Conservation (phyloP, 169 alveolate species). For the Amoebophrya sp. region DNA sequence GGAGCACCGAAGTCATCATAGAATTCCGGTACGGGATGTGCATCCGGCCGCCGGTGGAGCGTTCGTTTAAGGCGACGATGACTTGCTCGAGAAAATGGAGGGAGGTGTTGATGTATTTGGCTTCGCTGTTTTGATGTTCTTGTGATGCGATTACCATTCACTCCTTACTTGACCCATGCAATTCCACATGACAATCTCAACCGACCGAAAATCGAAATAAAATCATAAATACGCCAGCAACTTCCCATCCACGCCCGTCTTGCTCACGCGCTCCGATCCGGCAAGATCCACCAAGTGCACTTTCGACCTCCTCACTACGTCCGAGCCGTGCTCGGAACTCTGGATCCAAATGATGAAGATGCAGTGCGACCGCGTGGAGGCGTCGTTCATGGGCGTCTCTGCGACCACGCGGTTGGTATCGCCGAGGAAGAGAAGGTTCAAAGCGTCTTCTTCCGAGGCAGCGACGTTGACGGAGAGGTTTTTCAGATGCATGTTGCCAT, state of each 20-base stretch:
- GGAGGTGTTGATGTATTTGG: conserved; percentile 44
- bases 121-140: background rate
- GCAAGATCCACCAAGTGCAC: conserved; percentile 87
- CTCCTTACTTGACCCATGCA: no score
- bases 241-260: conserved; percentile 61
- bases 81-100: conserved; percentile 50
- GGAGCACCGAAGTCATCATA: conserved; percentile 82
- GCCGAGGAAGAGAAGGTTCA: conserved; percentile 81
- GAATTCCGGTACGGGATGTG: conserved; percentile 64
- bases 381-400: conserved; percentile 90
- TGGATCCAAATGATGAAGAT: conserved; percentile 86
- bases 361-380: conserved; percentile 90
- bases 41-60: conserved; percentile 43
- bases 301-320: conserved; percentile 76
- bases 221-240: conserved; percentile 19
- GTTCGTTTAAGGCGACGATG: conserved; percentile 44
- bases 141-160: background rate
- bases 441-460: conserved; percentile 83
- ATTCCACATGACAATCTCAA: background rate
- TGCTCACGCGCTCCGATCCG: conserved; percentile 85
- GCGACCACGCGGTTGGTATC: conserved; percentile 85
- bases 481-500: conserved; percentile 58
- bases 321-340: conserved; percentile 63
- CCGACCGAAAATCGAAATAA: background rate
- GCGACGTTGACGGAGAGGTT: conserved; percentile 80